Percentiles rank a stretch among this genome's conserved stretches.
phyloP scores from a whole-genome alignment of 2,329 filamentous ascomycete genomes.

The Botrytis cinerea region DNA sequence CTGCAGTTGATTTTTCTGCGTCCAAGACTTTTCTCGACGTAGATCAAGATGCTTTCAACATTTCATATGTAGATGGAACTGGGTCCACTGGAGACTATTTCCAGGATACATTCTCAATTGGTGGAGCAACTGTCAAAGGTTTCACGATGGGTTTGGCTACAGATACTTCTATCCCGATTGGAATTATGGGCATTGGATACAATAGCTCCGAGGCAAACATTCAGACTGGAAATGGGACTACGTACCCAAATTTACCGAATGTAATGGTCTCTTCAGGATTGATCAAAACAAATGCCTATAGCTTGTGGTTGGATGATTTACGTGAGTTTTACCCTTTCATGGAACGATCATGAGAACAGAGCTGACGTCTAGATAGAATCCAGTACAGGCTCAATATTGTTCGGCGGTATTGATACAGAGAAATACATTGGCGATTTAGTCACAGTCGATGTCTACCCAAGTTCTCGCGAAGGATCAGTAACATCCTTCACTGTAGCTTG shows the following conservation, averaged over 20 bases:
- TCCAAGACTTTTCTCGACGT: conserved; percentile 54
- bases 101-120: conserved; percentile 56
- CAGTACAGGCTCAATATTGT: conserved; percentile 44
- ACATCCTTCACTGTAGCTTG: conserved; percentile 42
- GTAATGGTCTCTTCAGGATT: conserved; percentile 47
- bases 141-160: conserved; percentile 59
- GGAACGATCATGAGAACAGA: not conserved
- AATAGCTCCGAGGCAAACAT: conserved; percentile 48
- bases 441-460: conserved; percentile 40
- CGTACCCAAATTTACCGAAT: conserved; percentile 41
- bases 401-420: conserved; percentile 51
- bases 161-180: conserved; percentile 52
- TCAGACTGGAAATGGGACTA: conserved; percentile 48
- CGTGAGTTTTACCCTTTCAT: conserved; percentile 32
- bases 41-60: conserved; percentile 52
- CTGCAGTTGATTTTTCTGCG: conserved; percentile 49
- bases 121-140: conserved; percentile 49
- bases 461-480: conserved; percentile 1
- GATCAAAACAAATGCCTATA: conserved; percentile 47
- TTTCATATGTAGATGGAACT: conserved; percentile 61
- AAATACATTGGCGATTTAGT: conserved; percentile 47
- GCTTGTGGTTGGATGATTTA: conserved; percentile 44
- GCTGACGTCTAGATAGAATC: conserved; percentile 35
- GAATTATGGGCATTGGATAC: conserved; percentile 62
- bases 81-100: conserved; percentile 59